Percentiles rank a stretch among this genome's conserved stretches.
These are phyloP conservation scores for Pisolithus microcarpus DNA, from an alignment of 768 basidiomycete species.

Conservation along the genomic window DNA sequence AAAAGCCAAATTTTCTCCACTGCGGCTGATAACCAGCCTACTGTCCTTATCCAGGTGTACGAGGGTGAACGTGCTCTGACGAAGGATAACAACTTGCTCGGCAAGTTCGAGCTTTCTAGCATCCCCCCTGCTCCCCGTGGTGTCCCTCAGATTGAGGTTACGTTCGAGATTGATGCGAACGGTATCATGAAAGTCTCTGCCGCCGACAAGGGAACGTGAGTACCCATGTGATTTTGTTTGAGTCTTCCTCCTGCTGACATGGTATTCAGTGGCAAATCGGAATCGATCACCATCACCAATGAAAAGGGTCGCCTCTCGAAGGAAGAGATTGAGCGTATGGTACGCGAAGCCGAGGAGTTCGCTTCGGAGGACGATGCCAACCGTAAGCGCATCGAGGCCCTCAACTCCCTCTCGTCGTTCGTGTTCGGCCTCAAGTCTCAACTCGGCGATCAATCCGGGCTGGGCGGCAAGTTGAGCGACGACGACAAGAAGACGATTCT, in stretches of 20 bases:
- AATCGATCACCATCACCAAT: constrained; percentile 91
- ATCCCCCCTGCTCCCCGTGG: constrained; percentile 96
- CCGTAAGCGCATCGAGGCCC: constrained; percentile 78
- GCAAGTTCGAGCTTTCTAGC: constrained; percentile 89
- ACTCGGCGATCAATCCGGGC: constrained; percentile 77
- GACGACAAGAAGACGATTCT: constrained; percentile 83
- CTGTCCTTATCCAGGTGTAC: constrained; percentile 93
- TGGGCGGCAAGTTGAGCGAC: constrained; percentile 79
- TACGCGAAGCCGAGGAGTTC: constrained; percentile 88
- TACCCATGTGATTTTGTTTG: constrained; percentile 3
- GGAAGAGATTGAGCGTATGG: constrained; percentile 95
- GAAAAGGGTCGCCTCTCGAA: constrained; percentile 88
- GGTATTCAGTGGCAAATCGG: constrained; percentile 61
- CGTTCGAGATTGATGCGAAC: constrained; percentile 92
- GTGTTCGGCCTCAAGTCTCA: constrained; percentile 86
- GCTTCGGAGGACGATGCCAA: constrained; percentile 72
- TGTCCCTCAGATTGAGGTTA: constrained; percentile 95
- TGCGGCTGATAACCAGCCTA: constrained; percentile 88
- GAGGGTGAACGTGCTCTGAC: constrained; percentile 97
- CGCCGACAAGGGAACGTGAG: constrained; percentile 88
- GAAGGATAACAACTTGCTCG: constrained; percentile 97
- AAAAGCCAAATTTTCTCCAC: constrained; percentile 92
- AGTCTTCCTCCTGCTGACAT: neutral
- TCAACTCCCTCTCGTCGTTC: constrained; percentile 74
- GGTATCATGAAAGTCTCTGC: constrained; percentile 94